Evolutionary conservation across 2,329 filamentous ascomycete genomes (phyloP).

Genomic region (Colletotrichum godetiae): DNA sequence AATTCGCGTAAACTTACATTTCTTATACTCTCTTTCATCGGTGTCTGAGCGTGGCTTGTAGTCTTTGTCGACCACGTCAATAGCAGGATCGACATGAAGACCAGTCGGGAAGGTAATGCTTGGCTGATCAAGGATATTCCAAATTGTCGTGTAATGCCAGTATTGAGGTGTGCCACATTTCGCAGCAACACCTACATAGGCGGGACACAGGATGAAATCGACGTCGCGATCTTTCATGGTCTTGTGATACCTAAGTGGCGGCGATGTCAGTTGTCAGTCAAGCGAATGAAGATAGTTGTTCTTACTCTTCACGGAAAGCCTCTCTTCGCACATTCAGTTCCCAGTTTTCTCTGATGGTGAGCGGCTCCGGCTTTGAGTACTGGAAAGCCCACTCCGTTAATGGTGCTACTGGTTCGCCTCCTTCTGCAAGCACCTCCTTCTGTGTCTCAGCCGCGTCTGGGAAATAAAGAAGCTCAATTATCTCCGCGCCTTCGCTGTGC

Average conservation of each 20-base stretch:
- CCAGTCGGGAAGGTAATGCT: conserved; percentile 42
- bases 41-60: conserved; percentile 12
- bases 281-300: conserved; percentile 52
- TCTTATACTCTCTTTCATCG: conserved; percentile 23
- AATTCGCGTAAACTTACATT: conserved; percentile 15
- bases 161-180: conserved; percentile 39
- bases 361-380: conserved; percentile 26
- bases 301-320: conserved; percentile 37
- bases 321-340: conserved; percentile 38
- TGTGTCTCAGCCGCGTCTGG: conserved; percentile 40
- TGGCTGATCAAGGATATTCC: conserved; percentile 47
- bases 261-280: conserved; percentile 37
- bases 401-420: conserved; percentile 43
- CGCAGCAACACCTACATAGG: conserved; percentile 39
- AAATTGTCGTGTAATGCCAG: conserved; percentile 45
- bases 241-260: conserved; percentile 24
- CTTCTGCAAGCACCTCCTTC: conserved; percentile 31
- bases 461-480: conserved; percentile 40
- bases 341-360: conserved; percentile 38
- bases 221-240: conserved; percentile 40
- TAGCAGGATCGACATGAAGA: neutral
- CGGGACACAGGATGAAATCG: conserved; percentile 43
- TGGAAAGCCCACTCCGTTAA: conserved; percentile 42
- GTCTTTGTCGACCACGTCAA: neutral
- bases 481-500: conserved; percentile 38